These are phyloP conservation scores for Choanephora cucurbitarum DNA, from an alignment of 371 early-diverging fungal genomes.

Conservation along the genomic window DNA sequence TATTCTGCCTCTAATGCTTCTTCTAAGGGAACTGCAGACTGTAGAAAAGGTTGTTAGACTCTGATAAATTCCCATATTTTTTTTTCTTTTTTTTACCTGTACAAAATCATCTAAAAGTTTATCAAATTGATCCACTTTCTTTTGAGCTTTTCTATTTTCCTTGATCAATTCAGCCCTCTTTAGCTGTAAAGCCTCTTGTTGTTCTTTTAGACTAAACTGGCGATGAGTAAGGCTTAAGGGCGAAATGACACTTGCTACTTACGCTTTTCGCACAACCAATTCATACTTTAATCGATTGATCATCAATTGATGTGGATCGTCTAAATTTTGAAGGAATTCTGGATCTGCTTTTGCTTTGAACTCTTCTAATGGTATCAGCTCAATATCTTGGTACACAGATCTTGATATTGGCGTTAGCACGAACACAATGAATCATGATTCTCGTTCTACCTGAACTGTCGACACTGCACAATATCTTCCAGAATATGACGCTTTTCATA, in stretches of 20 bases:
- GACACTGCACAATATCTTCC: conserved; percentile 47
- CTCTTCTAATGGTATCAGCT: conserved; percentile 44
- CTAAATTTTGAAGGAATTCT: conserved; percentile 30
- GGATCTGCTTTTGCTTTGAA: conserved; percentile 36
- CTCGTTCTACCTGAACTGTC: conserved; percentile 36
- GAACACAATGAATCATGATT: background rate
- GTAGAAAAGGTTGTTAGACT: background rate
- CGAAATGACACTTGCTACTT: conserved; percentile 9
- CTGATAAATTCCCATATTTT: background rate
- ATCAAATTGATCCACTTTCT: conserved; percentile 45
- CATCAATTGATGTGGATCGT: conserved; percentile 43
- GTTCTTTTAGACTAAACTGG: conserved; percentile 35
- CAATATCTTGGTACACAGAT: conserved; percentile 52
- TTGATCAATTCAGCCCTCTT: conserved; percentile 40
- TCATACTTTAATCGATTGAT: conserved; percentile 51
- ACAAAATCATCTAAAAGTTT: conserved; percentile 47
- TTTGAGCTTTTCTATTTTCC: conserved; percentile 45
- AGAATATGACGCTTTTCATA: conserved; percentile 52
- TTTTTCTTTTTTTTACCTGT: conserved; percentile 23
- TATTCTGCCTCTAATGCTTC: conserved; percentile 23
- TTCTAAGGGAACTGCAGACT: conserved; percentile 28
- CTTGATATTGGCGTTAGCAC: too few species aligned
- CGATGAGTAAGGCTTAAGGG: too few species aligned
- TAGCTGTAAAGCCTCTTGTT: conserved; percentile 38
- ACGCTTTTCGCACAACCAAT: conserved; percentile 39